These are phyloP conservation scores for Boletus subparvulus DNA, from an alignment of 768 basidiomycete genomes.

Conservation along the genomic window DNA sequence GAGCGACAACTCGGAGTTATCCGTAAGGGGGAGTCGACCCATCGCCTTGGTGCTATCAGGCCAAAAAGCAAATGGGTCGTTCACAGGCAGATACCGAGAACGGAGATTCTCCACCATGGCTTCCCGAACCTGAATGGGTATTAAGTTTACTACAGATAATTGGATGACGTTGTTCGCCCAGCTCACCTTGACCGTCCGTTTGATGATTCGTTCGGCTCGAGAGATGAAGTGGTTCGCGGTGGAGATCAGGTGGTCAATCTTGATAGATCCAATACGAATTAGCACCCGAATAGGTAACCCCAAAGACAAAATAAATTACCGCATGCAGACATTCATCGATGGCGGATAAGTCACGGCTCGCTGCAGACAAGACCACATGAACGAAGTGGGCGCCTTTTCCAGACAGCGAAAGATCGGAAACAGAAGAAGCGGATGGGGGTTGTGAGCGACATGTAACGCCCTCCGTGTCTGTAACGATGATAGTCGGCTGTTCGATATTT, in stretches of 20 bases:
- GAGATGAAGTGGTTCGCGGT: conserved; percentile 55
- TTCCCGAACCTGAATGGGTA: conserved; percentile 46
- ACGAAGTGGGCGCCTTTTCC: conserved; percentile 43
- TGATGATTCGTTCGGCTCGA: conserved; percentile 56
- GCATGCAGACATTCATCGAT: conserved; percentile 54
- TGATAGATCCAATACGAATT: background rate
- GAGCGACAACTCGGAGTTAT: background rate
- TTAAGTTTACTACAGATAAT: conserved; percentile 3
- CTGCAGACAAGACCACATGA: conserved; percentile 50
- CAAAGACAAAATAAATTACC: conserved; percentile 39
- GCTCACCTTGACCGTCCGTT: conserved; percentile 54
- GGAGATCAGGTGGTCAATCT: conserved; percentile 60
- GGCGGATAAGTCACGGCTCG: conserved; percentile 53
- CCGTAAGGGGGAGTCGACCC: background rate
- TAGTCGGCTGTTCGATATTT: conserved; percentile 17
- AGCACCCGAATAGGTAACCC: conserved; percentile 6
- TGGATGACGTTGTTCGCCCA: background rate
- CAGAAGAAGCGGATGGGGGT: background rate
- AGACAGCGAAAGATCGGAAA: conserved; percentile 22
- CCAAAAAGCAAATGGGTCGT: conserved; percentile 23
- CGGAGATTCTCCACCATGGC: conserved; percentile 46
- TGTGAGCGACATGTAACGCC: conserved; percentile 20
- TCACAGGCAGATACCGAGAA: conserved; percentile 22
- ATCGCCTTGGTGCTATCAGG: conserved; percentile 1
- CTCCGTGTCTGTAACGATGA: conserved; percentile 25